These are phyloP conservation scores for Exophiala spinifera DNA, from an alignment of 2,329 filamentous ascomycete genomes.

Conservation along the genomic window DNA sequence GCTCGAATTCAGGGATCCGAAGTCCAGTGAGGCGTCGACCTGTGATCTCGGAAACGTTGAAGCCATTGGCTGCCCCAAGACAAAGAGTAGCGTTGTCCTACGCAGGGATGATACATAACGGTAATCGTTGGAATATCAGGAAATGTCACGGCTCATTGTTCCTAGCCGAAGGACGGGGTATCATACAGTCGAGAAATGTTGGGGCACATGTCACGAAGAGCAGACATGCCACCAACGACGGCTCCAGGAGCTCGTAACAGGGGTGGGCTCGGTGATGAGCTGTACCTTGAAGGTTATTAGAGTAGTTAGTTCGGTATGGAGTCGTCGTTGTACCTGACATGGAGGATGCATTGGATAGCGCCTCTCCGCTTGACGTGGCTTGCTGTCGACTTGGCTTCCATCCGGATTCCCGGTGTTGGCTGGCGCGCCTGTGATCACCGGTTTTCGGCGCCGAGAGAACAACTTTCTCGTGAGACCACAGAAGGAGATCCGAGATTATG, in stretches of 20 bases:
- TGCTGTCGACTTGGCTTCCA: not conserved
- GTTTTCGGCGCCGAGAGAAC: no score
- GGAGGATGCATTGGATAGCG: not conserved
- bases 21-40: constrained; percentile 16
- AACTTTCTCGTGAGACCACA: no score
- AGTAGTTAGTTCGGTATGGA: not conserved
- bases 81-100: not conserved
- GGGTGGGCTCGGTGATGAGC: not conserved
- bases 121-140: not conserved
- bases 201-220: not conserved
- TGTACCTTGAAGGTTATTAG: not conserved
- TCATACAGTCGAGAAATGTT: not conserved
- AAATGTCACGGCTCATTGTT: not conserved
- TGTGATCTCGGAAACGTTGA: constrained; percentile 1
- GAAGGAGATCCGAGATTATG: not conserved
- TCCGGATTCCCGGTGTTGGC: not conserved
- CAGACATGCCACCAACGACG: not conserved
- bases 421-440: not conserved
- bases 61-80: not conserved
- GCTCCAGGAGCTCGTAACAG: not conserved
- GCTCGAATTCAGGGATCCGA: constrained; percentile 38
- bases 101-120: not conserved
- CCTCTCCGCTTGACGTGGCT: not conserved
- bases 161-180: not conserved
- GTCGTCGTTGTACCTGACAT: not conserved